Evolutionary conservation across 2,329 filamentous ascomycete species (phyloP), one percentile per base, ranked within the genome.

Genomic region (Acephala macrosclerotiorum): DNA sequence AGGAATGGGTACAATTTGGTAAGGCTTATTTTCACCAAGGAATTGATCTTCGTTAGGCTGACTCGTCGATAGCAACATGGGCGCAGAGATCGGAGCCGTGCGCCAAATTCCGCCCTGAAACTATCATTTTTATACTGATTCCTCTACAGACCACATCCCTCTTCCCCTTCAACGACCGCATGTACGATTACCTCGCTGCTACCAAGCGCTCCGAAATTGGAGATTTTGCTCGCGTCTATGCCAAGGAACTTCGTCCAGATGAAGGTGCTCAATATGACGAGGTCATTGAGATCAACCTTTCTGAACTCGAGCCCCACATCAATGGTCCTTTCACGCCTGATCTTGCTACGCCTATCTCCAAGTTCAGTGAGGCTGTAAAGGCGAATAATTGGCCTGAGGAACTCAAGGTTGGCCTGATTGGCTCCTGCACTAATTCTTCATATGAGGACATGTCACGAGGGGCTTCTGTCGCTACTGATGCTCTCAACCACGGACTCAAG

Each of bases 281-380:
- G 83, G 81, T 97, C 73, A 93, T 98, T 76, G 95, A 97, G 83
- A 93, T 99, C 83, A 95, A 99, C 85, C 88, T 99, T 63, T 91
- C 88, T 66, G 92, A 95, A 81, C 91, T 99, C 58, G 96, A 99
- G 85, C 96, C 96, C 72, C 93, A 98, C 80, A 94, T 99, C 85
- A 99, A 99, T 85, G 96, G 96, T 72, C 96, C 96, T 71, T 98
- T 98, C 88, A 99, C 96, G 33, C 96, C 96, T 68, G 96, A 99
- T 88, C 86, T 99, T 82, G 94, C 94, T 63, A 98, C 96, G 8
- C 96, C 96, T 60, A 96, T 99, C 80, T 97, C 93, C 83, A 96
- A 97, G 85, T 97, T 98, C 85, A 93, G 92, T 82, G 91, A 96
- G 77, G 93, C 93, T 73, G 95, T 95, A 77, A 94, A 96, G 85